Evolutionary conservation across 257 asterid species (phyloP).

Genomic region (Henckelia pumila): DNA sequence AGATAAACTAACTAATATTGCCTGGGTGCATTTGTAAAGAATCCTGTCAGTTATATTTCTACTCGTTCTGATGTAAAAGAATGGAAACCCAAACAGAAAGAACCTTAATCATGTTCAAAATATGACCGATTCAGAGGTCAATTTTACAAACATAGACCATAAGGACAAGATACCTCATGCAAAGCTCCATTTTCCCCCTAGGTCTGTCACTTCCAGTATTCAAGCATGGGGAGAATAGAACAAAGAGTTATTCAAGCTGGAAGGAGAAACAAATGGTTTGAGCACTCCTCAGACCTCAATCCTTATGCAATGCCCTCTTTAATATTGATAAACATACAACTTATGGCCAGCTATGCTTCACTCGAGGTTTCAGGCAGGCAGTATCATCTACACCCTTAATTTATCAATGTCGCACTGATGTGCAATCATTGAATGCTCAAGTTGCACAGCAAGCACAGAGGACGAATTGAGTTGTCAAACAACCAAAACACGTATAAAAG

Average conservation of each 20-base stretch:
- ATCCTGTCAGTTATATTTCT: background rate
- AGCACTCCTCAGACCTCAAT: no score
- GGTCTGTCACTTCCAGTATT: background rate
- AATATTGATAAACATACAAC: background rate
- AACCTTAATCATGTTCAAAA: background rate
- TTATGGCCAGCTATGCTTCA: background rate
- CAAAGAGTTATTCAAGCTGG: no score
- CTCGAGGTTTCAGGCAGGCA: background rate
- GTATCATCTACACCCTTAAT: background rate
- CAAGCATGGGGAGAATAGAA: background rate
- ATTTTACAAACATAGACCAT: background rate
- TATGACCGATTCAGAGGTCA: background rate
- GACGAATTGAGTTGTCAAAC: background rate
- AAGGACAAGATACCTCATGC: background rate
- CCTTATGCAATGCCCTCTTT: background rate
- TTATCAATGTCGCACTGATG: background rate
- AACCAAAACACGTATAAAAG: constrained; percentile 15
- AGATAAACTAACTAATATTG: background rate
- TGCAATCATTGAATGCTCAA: constrained; percentile 1
- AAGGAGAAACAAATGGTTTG: background rate
- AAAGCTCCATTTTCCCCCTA: background rate
- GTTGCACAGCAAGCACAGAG: background rate
- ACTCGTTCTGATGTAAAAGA: background rate
- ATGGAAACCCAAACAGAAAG: background rate
- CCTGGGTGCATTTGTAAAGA: background rate